Base-by-base conservation (phyloP, 208 protist species). In the Trypanosoma grayi region DNA sequence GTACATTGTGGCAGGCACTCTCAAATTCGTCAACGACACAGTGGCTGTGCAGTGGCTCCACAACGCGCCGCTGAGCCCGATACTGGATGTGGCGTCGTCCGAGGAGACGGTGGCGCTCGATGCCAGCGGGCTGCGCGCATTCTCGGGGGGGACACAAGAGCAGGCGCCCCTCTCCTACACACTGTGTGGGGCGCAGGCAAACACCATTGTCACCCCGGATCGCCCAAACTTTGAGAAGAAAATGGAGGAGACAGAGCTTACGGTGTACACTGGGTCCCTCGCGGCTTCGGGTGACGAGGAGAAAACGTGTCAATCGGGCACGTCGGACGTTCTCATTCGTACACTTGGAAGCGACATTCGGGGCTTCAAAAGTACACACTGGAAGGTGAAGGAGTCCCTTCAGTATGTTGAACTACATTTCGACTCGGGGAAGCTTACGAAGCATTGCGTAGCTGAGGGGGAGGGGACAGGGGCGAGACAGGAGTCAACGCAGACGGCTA, bases 391-490 rank as follows among this genome's bases (percentile, higher is more conserved):
- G 61, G 73, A 86, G 47, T 68, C 75, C 14, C 50, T 90, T 13
- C 67, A 86, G 22, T 73, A 53, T 43, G 63, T 85, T 40, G 82
- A 89, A 53, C 46, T 85, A 1, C 25, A 75, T n/a, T 65, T 89
- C 34, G 51, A 75, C 44, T 75, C 66, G 11, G 27, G 31, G 5
- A 28, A 53, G 41, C 27, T 86, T 20, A 66, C 60, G 18, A 61
- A 33, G 22, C 50, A 60, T 10, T 83, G 75, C 43, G 62, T 60
- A 22, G 50, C 53, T 9, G 53, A 25, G 7, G 41, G 25, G 9
- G 39, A 40, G 28, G 56, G 71, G 0, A 41, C 51, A 8, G 41
- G 39, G 0, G n/a, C 20, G 9, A 60, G 60, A 28, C 50, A 51
- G 30, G 48, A 59, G 13, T 48, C 57, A 1, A 41, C 52, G 33